phyloP scores from a whole-genome alignment of 1,284 basidiomycete species.

The Vanrija sp. region DNA sequence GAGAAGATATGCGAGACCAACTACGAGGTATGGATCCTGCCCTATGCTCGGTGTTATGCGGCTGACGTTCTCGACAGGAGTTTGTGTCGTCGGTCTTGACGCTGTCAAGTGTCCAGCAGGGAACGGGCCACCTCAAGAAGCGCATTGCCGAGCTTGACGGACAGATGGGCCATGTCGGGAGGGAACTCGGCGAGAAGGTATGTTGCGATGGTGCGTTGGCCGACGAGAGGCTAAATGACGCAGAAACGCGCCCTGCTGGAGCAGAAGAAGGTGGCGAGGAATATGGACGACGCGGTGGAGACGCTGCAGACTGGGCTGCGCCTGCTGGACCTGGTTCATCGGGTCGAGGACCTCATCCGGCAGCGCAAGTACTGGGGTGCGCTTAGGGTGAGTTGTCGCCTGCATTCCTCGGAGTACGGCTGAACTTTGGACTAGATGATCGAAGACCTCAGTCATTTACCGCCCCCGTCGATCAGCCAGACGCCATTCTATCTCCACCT shows the following conservation, averaged over 20 bases:
- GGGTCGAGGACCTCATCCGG: conserved; percentile 86
- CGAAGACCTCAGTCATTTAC: conserved; percentile 88
- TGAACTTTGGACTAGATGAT: conserved; percentile 43
- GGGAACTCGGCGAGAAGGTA: conserved; percentile 75
- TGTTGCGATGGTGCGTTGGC: conserved; percentile 4
- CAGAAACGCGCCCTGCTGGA: conserved; percentile 79
- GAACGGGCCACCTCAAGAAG: conserved; percentile 55
- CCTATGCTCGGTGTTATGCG: background rate
- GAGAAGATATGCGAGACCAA: conserved; percentile 92
- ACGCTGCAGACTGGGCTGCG: conserved; percentile 86
- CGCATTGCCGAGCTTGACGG: conserved; percentile 58
- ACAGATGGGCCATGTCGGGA: conserved; percentile 64
- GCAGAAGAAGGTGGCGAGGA: conserved; percentile 83
- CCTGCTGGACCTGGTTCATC: conserved; percentile 89
- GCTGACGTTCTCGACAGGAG: conserved; percentile 53
- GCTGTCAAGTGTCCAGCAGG: conserved; percentile 83
- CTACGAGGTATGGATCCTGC: conserved; percentile 60
- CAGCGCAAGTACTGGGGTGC: conserved; percentile 96
- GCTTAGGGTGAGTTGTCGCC: conserved; percentile 69
- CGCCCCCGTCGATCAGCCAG: conserved; percentile 82
- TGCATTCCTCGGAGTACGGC: conserved; percentile 16
- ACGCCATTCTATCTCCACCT: conserved; percentile 92
- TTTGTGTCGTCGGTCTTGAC: conserved; percentile 96
- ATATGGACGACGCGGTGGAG: conserved; percentile 94
- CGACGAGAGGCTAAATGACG: background rate